These are phyloP conservation scores for Flammula alnicola DNA, from an alignment of 1,284 basidiomycete genomes.

Conservation along the genomic window DNA sequence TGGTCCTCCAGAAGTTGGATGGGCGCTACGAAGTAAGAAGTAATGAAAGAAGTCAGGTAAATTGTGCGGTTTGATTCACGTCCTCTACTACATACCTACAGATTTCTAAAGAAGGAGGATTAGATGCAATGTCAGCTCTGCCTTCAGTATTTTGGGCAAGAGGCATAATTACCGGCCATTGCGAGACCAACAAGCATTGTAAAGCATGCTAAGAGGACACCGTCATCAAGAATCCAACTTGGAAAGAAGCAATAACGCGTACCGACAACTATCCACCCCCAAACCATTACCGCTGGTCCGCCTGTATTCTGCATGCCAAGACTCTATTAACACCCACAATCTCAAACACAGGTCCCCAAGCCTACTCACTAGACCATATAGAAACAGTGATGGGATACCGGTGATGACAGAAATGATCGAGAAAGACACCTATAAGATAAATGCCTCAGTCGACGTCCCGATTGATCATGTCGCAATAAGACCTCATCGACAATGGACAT, in stretches of 20 bases:
- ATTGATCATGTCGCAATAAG: conserved; percentile 17
- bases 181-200: conserved; percentile 70
- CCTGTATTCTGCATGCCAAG: conserved; percentile 59
- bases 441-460: conserved; percentile 8
- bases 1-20: conserved; percentile 76
- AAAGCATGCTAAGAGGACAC: conserved; percentile 52
- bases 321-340: conserved; percentile 8
- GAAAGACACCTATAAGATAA: conserved; percentile 56
- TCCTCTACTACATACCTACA: conserved; percentile 48
- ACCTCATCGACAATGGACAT: conserved; percentile 9
- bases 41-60: not conserved
- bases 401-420: conserved; percentile 78
- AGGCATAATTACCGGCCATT: conserved; percentile 59
- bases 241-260: conserved; percentile 21
- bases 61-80: not conserved
- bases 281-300: conserved; percentile 75
- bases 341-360: not conserved
- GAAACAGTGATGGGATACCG: conserved; percentile 67
- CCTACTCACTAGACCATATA: conserved; percentile 63
- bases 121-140: not conserved
- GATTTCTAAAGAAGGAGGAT: conserved; percentile 46
- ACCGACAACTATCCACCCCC: conserved; percentile 75
- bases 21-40: conserved; percentile 60
- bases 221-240: too few species aligned
- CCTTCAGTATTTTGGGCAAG: not conserved